A percentile compares a stretch with the other conserved stretches of the same genome.
phyloP scores from a whole-genome alignment of 2,329 filamentous ascomycete genomes.

The Grosmannia clavigera region DNA sequence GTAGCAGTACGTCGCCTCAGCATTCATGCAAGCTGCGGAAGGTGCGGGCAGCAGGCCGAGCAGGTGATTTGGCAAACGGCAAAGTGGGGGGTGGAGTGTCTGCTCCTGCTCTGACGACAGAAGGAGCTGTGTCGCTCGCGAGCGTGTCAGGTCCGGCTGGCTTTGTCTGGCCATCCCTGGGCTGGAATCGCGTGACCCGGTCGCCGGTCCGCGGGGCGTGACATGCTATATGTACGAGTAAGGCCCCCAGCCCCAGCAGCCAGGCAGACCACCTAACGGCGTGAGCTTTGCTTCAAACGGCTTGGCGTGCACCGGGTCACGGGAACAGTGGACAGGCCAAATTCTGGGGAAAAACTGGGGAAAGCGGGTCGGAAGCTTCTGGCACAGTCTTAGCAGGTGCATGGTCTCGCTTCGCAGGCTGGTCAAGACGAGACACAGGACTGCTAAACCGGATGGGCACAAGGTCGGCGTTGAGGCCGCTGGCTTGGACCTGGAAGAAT shows the following conservation, averaged over 20 bases:
- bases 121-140: not conserved
- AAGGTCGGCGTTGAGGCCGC: too few relatives aligned
- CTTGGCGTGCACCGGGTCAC: constrained; percentile 8
- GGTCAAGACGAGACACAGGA: too few relatives aligned
- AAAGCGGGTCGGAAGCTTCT: constrained; percentile 4
- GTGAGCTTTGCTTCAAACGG: constrained; percentile 1
- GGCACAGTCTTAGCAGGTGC: too few relatives aligned
- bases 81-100: not conserved
- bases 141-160: not conserved
- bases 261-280: not conserved
- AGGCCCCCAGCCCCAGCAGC: not conserved
- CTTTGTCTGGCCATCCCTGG: constrained; percentile 6
- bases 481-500: too few relatives aligned
- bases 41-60: not conserved
- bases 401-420: too few relatives aligned
- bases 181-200: constrained; percentile 3
- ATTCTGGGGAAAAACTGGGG: constrained; percentile 13
- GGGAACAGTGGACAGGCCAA: constrained; percentile 7
- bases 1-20: too few relatives aligned
- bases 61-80: not conserved
- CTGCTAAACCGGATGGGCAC: too few relatives aligned
- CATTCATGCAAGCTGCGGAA: not conserved
- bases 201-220: not conserved
- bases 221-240: not conserved
- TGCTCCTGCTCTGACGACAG: not conserved